Conservation (phyloP, 768 basidiomycete species). For the Punctularia strigosozonata region DNA sequence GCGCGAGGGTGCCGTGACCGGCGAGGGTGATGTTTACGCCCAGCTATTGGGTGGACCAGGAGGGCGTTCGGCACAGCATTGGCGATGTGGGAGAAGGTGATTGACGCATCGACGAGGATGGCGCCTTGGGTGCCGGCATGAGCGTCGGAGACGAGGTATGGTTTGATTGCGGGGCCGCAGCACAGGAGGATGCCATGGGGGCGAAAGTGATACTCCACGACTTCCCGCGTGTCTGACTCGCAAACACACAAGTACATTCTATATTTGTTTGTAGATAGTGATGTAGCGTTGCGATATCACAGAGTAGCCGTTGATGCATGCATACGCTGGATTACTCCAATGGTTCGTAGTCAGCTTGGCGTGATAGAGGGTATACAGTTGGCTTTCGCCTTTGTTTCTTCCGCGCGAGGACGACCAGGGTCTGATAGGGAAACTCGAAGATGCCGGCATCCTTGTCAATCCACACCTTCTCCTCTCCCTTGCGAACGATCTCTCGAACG, state of each 20-base stretch:
- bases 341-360: too few species aligned
- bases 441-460: constrained; percentile 59
- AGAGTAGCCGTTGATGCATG: too few species aligned
- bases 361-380: too few species aligned
- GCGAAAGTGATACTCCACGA: too few species aligned
- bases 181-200: constrained; percentile 35
- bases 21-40: constrained; percentile 23
- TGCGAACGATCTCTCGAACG: constrained; percentile 42
- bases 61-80: constrained; percentile 21
- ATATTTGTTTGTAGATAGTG: too few species aligned
- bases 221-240: too few species aligned
- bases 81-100: constrained; percentile 23
- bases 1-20: constrained; percentile 11
- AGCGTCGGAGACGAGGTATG: constrained; percentile 33
- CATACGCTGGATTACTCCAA: too few species aligned
- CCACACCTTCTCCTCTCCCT: constrained; percentile 59
- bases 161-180: constrained; percentile 33
- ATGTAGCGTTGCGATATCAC: too few species aligned
- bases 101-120: constrained; percentile 26
- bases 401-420: constrained; percentile 39
- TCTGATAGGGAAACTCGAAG: constrained; percentile 77
- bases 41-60: constrained; percentile 3
- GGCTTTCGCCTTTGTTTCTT: constrained; percentile 25
- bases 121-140: constrained; percentile 9
- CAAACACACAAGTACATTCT: too few species aligned